Evolutionary conservation across 371 early-diverging fungal genomes (phyloP), one percentile per base, ranked within the genome.

Genomic region (Furculomyces boomerangus): DNA sequence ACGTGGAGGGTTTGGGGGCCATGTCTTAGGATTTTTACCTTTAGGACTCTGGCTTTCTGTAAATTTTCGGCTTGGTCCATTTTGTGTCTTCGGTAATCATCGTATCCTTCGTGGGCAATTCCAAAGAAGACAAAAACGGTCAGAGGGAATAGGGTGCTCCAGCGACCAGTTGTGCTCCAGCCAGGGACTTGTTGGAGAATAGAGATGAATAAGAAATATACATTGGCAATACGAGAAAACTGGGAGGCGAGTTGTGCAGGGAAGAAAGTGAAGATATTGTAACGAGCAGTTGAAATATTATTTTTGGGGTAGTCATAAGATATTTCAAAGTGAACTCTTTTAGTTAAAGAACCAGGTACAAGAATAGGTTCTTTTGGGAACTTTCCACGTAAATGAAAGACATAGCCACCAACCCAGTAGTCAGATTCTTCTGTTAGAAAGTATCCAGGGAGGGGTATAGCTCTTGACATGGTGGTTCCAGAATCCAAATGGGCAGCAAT

Each of bases 171-270:
- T 68, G 32, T 83, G 75, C 61, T 72, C 76, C 67, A 87, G 74
- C 49, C 77, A 50, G 86, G 88, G 46, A 85, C 73, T 57, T 73
- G 71, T 64, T 94, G 89, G 8, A 98, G 71, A 45, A 91, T 78
- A 13, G 89, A 81, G 13, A 92, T 69, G 30, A 84, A 72, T 37
- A 95, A 70, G 63, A 98, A 98, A 65, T 87, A 98, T 16, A 93
- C 49, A 64, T 97, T 98, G 58, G 90, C 91, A 2, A 88, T 75
- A 51, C 87, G 83, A 30, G 86, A 76, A 57, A 94, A 88, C 68
- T 98, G 98, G 57, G 86, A 87, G 46, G 84, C 78, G 18, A 97
- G 63, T 60, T 97, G 90, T 56, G 84, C 82, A 20, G 98, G 98
- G 47, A 98, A 52, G 68, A 97, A 98, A 0, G 83, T 39, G 84